Percentiles rank a stretch among this genome's conserved stretches.
Conservation (phyloP, 2,329 filamentous ascomycete species). For the Trichoderma sp. region DNA sequence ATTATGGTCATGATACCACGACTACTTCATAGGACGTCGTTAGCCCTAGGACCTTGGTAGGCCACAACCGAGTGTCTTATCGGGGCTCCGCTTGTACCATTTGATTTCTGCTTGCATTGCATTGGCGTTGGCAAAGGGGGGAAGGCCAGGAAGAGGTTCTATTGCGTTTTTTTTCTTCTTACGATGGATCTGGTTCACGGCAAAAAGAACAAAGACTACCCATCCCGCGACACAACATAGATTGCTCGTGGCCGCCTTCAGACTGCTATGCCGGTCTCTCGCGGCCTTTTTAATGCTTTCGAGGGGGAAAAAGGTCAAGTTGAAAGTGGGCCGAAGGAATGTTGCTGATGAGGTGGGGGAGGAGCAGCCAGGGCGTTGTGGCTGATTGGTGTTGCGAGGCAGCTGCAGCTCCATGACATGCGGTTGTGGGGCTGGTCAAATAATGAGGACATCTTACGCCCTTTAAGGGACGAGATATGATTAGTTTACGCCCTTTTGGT, state of each 20-base stretch:
- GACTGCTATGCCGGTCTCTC: conserved; percentile 11
- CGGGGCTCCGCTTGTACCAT: conserved; percentile 37
- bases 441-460: conserved; percentile 19
- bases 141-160: conserved; percentile 30
- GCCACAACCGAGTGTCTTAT: conserved; percentile 24
- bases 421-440: not conserved
- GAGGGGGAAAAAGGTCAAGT: conserved; percentile 26
- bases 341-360: conserved; percentile 9
- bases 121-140: conserved; percentile 52
- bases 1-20: conserved; percentile 46
- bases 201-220: conserved; percentile 35
- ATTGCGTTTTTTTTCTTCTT: conserved; percentile 29
- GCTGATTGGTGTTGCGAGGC: conserved; percentile 1
- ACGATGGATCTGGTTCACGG: conserved; percentile 32
- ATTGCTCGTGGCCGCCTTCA: conserved; percentile 35
- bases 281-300: conserved; percentile 32
- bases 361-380: conserved; percentile 5
- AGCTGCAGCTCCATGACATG: not conserved
- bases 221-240: conserved; percentile 39
- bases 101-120: conserved; percentile 50
- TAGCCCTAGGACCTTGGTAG: conserved; percentile 23
- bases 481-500: not conserved
- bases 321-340: conserved; percentile 18
- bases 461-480: conserved; percentile 8
- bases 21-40: conserved; percentile 33